These are phyloP conservation scores for Actinidia chinensis DNA, from an alignment of 179 eudicot species.

Conservation along the genomic window DNA sequence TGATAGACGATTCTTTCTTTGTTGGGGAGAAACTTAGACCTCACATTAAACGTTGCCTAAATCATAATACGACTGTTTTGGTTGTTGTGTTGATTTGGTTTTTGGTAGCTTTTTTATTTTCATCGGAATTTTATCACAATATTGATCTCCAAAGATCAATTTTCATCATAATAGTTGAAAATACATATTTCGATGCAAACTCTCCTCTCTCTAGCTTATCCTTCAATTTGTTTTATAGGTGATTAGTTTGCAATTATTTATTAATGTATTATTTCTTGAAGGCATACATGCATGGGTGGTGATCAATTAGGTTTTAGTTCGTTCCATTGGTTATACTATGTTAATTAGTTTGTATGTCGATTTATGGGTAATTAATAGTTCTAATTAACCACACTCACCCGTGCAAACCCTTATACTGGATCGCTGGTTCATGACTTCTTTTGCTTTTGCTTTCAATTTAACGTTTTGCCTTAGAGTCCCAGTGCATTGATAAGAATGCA, in stretches of 20 bases:
- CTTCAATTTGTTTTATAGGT: neutral
- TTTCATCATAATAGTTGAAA: too few species aligned
- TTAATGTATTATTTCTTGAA: neutral
- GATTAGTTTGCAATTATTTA: neutral
- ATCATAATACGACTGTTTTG: neutral
- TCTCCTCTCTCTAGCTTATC: too few species aligned
- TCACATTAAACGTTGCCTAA: too few species aligned
- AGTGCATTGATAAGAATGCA: too few species aligned
- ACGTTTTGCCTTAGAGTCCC: too few species aligned
- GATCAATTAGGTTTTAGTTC: neutral
- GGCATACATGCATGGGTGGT: neutral
- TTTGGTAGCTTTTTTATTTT: neutral
- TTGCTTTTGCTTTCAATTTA: too few species aligned
- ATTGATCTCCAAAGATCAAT: neutral
- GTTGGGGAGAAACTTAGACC: too few species aligned
- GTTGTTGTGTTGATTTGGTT: too few species aligned
- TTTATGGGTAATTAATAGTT: neutral
- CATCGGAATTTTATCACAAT: too few species aligned
- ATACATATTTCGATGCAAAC: neutral
- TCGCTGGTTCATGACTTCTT: neutral
- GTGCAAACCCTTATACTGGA: neutral
- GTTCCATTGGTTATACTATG: neutral
- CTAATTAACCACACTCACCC: neutral
- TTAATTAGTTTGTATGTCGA: neutral
- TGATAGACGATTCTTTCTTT: neutral